These are phyloP conservation scores for Samsoniella hepiali DNA, from an alignment of 2,329 filamentous ascomycete species.

Conservation along the genomic window DNA sequence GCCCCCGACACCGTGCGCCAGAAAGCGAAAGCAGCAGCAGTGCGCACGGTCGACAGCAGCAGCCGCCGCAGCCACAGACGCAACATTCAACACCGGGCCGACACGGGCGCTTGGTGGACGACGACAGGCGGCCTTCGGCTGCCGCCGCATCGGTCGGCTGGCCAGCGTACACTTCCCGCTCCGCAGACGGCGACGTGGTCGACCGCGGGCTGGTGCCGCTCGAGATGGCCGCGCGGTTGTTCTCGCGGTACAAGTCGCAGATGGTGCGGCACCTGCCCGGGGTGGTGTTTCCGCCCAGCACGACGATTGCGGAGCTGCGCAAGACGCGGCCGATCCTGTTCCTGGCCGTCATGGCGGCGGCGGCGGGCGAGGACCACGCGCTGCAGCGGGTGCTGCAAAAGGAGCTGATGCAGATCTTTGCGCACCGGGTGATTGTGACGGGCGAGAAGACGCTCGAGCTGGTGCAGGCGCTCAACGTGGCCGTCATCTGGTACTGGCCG, in stretches of 20 bases:
- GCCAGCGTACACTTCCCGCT: constrained; percentile 24
- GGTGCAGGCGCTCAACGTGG: constrained; percentile 72
- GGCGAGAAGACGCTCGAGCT: constrained; percentile 82
- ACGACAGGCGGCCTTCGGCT: constrained; percentile 13
- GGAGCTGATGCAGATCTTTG: constrained; percentile 69
- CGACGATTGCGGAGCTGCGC: constrained; percentile 54
- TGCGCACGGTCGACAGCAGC: not conserved
- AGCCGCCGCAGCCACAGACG: constrained; percentile 3
- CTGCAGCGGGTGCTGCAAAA: constrained; percentile 61
- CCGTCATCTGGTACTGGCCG: constrained; percentile 81
- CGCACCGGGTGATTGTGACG: constrained; percentile 68
- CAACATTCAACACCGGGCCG: not conserved
- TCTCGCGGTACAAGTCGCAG: constrained; percentile 55
- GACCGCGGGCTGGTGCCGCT: constrained; percentile 58
- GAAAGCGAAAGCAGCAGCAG: constrained; percentile 8
- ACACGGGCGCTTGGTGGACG: not conserved
- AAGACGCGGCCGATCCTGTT: constrained; percentile 63
- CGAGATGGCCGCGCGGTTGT: constrained; percentile 53
- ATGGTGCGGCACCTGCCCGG: constrained; percentile 62
- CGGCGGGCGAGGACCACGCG: constrained; percentile 54
- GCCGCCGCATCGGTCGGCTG: constrained; percentile 18
- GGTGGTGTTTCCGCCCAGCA: constrained; percentile 55
- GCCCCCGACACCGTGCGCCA: not conserved
- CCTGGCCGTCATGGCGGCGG: constrained; percentile 65
- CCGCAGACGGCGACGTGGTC: constrained; percentile 48